Conservation (phyloP, 108 stramenopile genomes). For the Hondaea fermentalgiana region DNA sequence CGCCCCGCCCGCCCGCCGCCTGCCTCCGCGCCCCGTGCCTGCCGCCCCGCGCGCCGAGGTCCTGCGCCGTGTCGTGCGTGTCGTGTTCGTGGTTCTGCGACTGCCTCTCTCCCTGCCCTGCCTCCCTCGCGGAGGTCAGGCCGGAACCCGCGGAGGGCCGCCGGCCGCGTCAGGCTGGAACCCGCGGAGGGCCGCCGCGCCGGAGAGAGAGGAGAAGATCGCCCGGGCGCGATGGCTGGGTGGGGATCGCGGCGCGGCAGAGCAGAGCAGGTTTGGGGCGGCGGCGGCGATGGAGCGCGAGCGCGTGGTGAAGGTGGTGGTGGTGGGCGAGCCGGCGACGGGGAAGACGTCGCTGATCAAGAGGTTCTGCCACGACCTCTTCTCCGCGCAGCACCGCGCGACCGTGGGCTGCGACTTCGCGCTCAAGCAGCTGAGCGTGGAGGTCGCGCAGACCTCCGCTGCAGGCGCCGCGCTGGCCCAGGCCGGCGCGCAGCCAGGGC, state of each 20-base stretch:
- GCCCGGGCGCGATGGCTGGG: not conserved
- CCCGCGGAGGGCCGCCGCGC: too few species aligned
- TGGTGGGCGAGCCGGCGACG: slow-evolving; percentile 38
- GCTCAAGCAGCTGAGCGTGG: slow-evolving; percentile 36
- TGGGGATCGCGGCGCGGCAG: not conserved
- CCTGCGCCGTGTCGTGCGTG: too few species aligned
- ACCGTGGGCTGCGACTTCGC: slow-evolving; percentile 43
- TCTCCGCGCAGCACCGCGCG: slow-evolving; percentile 35
- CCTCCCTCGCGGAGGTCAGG: too few species aligned
- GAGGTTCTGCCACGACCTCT: slow-evolving; percentile 36
- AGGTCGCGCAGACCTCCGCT: not conserved
- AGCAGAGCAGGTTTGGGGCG: not conserved
- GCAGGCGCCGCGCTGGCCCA: too few species aligned
- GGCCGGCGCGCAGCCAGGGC: too few species aligned
- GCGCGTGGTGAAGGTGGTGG: slow-evolving; percentile 34
- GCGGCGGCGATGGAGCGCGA: not conserved
- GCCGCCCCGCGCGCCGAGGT: too few species aligned
- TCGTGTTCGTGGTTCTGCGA: too few species aligned
- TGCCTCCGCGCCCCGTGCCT: too few species aligned
- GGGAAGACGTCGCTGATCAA: slow-evolving; percentile 45
- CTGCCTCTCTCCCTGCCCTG: too few species aligned
- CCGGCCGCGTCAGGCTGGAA: too few species aligned
- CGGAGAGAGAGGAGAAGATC: not conserved
- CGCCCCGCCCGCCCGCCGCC: too few species aligned
- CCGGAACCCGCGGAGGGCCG: too few species aligned